Evolutionary conservation across 257 asterid species (phyloP), one percentile per base, ranked within the genome.

Genomic region (Oldenlandia corymbosa): DNA sequence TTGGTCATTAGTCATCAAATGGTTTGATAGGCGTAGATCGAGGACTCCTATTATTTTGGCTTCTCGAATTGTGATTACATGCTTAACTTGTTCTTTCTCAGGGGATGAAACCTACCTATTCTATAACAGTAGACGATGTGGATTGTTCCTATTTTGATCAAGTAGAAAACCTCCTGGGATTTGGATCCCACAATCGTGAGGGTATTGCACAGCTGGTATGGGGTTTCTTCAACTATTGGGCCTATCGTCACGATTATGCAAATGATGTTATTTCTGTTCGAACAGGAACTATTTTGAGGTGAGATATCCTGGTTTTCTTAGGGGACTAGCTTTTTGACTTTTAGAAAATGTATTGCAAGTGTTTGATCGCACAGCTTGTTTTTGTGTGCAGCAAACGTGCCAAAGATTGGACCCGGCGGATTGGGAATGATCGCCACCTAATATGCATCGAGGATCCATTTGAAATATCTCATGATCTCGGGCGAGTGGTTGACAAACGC

Each of bases 361-460:
- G n/a, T n/a, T n/a, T n/a, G n/a, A n/a, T n/a, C n/a, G n/a, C n/a
- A n/a, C n/a, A n/a, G n/a, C 51, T 20, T 65, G 51, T 57, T 18
- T 48, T 49, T 32, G 18, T 41, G 72, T 32, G 47, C 83, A 91
- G 96, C 85, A 92, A 92, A 74, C 81, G 85, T 68, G 71, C 42
- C 24, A 92, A 92, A 70, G 99, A 89, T 73, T 92, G 99, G 99
- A 92, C 97, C 0, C 80, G 87, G 71, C 89, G 99, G 77, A 78
- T 92, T 20, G 99, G 99, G 18, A 92, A 89, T 39, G 97, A 92
- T 62, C 85, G 99, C 0, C 99, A 89, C 71, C 71, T 92, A 83
- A 92, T 92, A 81, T 92, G 99, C 85, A 89, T 92, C 14, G 99
- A 92, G 79, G 99, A 92, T 78, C 99, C 97, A 0, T 92, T 92